Evolutionary conservation across 2,329 filamentous ascomycete species (phyloP), one percentile per base, ranked within the genome.

Genomic region (Drechmeria coniospora): DNA sequence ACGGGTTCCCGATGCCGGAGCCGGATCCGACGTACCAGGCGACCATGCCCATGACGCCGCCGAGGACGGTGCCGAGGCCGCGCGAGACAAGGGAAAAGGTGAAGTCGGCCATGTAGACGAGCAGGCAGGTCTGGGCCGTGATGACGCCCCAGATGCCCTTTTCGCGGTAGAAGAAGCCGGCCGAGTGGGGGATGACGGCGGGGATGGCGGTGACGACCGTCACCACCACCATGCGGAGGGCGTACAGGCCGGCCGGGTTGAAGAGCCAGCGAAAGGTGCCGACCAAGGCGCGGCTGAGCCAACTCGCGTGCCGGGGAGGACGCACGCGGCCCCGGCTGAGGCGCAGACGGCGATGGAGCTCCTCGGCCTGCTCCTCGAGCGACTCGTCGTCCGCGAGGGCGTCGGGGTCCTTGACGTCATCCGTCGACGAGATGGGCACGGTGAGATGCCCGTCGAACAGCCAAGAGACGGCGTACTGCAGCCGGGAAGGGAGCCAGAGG

Each of bases 21-120:
- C 61, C 63, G 2, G 63, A 59, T 0, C 61, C 63, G 12, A 63
- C 57, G 22, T 68, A 67, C 63, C 63, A 68, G 2, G 53, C 53
- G 0, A 58, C 41, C 38, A 66, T 44, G 0, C 57, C 63, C 6
- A 64, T 27, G 0, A 59, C 38, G 10, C 63, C 63, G 0, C 63
- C 63, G 8, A 61, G 32, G 1, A 67, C 33, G 0, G 62, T 65
- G 5, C 57, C 63, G 1, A 53, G 28, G 0, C 43, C 38, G 14
- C 63, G 50, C 1, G 50, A 43, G 1, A 63, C 23, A 5, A 65
- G 35, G 0, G 58, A 60, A 26, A 60, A 59, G 0, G 53, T 55
- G 22, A 67, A 65, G 28, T 68, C 63, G 0, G 60, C 54, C 48
- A 64, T 55, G 36, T 65, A 67, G 8, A 59, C 46, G 1, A 65